Percentiles rank a stretch among this genome's conserved stretches.
These are phyloP conservation scores for Cadophora luteo-olivacea DNA, from an alignment of 2,329 filamentous ascomycete species.

Conservation along the genomic window DNA sequence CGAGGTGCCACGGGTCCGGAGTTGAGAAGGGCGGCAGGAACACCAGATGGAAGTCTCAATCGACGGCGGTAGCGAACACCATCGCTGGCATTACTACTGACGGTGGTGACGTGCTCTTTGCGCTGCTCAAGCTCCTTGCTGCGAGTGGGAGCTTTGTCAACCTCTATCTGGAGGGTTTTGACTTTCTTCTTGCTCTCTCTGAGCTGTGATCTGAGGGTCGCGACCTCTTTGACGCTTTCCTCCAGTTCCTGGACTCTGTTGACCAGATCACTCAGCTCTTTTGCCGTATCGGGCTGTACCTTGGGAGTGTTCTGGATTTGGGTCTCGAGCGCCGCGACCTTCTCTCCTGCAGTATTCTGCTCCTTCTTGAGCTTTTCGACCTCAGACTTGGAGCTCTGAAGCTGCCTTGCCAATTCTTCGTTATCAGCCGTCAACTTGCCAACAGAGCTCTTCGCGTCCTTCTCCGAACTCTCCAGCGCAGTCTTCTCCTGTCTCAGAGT, in stretches of 20 bases:
- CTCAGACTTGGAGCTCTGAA: not conserved
- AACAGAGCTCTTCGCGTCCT: not conserved
- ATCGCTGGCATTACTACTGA: not conserved
- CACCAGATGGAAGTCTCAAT: not conserved
- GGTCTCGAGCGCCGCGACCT: not conserved
- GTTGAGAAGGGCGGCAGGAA: no score
- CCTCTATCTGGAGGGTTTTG: not conserved
- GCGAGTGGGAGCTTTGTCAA: not conserved
- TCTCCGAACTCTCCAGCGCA: not conserved
- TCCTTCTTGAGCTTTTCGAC: not conserved
- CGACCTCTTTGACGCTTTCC: not conserved
- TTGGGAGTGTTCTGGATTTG: not conserved
- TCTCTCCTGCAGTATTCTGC: not conserved
- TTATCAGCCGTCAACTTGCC: not conserved
- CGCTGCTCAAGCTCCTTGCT: not conserved
- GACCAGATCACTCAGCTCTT: not conserved
- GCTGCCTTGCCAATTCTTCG: not conserved
- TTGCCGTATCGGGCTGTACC: not conserved
- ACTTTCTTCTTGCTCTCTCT: not conserved
- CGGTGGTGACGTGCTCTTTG: not conserved
- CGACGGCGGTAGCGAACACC: not conserved
- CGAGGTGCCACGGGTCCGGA: not conserved
- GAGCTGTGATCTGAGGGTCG: not conserved
- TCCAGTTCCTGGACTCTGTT: not conserved
- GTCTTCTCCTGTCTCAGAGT: not conserved